Conservation (phyloP, 345 rosid species). For the Eucalyptus curtisii region DNA sequence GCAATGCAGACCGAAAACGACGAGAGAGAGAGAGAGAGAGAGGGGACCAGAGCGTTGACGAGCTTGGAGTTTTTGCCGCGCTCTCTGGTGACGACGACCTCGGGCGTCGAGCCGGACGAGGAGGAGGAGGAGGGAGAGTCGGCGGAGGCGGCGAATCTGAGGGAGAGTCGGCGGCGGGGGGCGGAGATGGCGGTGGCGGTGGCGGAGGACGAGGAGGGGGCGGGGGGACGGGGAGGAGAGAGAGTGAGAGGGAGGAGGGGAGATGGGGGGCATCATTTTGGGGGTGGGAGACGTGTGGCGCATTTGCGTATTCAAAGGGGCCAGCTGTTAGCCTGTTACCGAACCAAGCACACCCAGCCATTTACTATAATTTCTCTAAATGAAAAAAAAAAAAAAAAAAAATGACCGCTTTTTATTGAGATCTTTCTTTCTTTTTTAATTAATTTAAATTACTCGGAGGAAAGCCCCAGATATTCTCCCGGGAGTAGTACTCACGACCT, state of each 20-base stretch:
- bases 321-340: slow-evolving; percentile 25
- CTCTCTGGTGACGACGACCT: slow-evolving; percentile 90
- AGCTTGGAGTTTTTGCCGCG: slow-evolving; percentile 87
- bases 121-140: background rate
- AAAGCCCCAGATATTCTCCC: background rate
- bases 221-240: background rate
- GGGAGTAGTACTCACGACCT: background rate
- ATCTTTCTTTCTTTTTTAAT: no score
- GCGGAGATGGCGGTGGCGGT: background rate
- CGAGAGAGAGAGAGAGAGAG: background rate
- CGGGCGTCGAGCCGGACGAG: slow-evolving; percentile 22
- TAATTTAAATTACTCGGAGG: background rate
- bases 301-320: background rate
- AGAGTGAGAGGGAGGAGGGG: slow-evolving; percentile 2
- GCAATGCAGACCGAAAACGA: background rate
- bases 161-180: background rate
- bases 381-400: no score
- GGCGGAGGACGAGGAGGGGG: background rate
- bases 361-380: no score
- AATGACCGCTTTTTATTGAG: no score
- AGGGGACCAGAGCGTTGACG: slow-evolving; percentile 51
- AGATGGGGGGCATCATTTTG: background rate
- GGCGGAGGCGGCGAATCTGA: background rate
- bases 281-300: slow-evolving; percentile 20
- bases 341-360: background rate